phyloP scores from a whole-genome alignment of 1,284 basidiomycete species.

The Heterobasidion annosum region DNA sequence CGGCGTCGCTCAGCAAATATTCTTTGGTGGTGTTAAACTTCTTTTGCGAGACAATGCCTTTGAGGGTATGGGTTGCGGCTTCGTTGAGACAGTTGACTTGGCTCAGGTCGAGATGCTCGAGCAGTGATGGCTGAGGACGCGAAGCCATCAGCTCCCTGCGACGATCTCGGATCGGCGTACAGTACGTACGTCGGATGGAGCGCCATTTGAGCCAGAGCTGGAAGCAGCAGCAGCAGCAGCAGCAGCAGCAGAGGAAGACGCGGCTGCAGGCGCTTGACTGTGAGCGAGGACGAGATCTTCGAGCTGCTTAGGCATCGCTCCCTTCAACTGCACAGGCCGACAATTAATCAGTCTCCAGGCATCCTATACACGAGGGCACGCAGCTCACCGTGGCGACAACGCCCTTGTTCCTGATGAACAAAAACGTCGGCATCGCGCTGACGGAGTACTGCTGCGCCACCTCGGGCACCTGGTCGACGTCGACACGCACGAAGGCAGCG shows the following conservation, averaged over 20 bases:
- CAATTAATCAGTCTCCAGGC: too few relatives aligned
- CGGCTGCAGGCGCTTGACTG: not conserved
- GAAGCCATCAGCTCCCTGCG: not conserved
- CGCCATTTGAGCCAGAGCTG: not conserved
- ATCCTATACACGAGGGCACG: not conserved
- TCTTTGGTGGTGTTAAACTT: conserved; percentile 33
- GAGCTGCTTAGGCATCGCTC: not conserved
- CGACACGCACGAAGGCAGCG: not conserved
- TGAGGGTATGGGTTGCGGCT: conserved; percentile 46
- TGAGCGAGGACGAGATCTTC: not conserved
- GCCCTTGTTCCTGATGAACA: not conserved
- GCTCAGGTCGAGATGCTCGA: conserved; percentile 49
- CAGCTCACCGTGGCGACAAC: not conserved
- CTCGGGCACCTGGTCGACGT: not conserved
- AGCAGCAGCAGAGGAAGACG: not conserved
- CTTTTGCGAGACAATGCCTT: conserved; percentile 45
- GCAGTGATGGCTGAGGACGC: conserved; percentile 30
- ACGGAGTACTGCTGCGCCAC: not conserved
- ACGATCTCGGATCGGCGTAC: too few relatives aligned
- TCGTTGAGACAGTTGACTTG: conserved; percentile 79
- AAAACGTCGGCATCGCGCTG: not conserved
- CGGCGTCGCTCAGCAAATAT: conserved; percentile 71
- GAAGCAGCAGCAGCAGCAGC: not conserved
- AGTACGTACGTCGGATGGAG: conserved; percentile 1
- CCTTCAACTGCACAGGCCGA: not conserved